Evolutionary conservation across 176 grass and related monocot species (phyloP), one percentile per base, ranked within the genome.

Genomic region (Hordeum marinum): DNA sequence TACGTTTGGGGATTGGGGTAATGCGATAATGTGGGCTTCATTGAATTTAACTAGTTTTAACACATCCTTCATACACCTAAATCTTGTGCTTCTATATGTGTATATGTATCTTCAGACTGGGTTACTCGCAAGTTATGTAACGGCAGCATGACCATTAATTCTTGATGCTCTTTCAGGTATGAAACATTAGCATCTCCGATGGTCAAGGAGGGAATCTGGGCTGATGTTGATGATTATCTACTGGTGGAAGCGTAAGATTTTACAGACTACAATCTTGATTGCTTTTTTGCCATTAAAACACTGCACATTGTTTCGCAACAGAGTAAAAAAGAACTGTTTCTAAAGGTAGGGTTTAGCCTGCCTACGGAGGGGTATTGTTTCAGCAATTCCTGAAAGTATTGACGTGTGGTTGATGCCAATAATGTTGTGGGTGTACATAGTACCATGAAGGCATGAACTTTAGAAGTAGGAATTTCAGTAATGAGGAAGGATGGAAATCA

Each of bases 201-300:
- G 82, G 95, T 97, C 29, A 88, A 43, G 73, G 10, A 91, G 83
- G 78, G 86, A 41, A 23, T 82, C 63, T 94, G 95, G 95, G 36
- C 42, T 69, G 90, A 97, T 66, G 4, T 36, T 20, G 92, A 97
- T 88, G 95, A 97, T 72, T 93, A 97, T 66, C 75, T 27, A 45
- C 74, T 94, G 41, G 31, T 94, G 66, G 74, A 85, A 80, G 90
- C 88, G 95, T 97, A 93, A 94, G 90, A 81, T 83, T 78, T 12
- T 73, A 62, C 66, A 8, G 9, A 55, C 74, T 68, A 40, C 72
- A 60, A 61, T 42, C 24, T 4, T 0, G 2, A 68, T 60, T 81
- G 9, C n/a, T 58, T 79, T 82, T 40, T 39, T 7, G 25, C 32
- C 36, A 78, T 54, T 55, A 82, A 82, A 71, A 35, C 83, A 21